Conservation (phyloP, 192 early-diverging fungal species). For the Backusella sp. region DNA sequence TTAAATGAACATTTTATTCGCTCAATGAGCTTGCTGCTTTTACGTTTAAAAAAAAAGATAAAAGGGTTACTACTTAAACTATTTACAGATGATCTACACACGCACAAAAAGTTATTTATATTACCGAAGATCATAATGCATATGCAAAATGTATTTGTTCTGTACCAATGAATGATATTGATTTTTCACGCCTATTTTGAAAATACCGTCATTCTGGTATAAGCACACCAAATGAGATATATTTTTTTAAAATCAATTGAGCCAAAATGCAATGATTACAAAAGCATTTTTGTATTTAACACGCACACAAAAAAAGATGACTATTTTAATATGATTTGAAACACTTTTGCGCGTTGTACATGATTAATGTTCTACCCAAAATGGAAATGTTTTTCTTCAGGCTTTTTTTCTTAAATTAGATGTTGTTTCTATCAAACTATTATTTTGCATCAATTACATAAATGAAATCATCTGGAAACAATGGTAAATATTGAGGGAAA, state of each 20-base stretch:
- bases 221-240: too few relatives aligned
- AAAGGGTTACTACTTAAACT: background rate
- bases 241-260: too few relatives aligned
- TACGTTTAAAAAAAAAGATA: background rate
- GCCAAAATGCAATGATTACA: too few relatives aligned
- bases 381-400: background rate
- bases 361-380: background rate
- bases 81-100: background rate
- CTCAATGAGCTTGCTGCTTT: background rate
- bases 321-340: background rate
- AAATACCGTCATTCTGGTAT: too few relatives aligned
- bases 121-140: background rate
- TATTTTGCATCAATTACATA: background rate
- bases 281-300: too few relatives aligned
- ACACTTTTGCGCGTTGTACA: background rate
- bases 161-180: background rate
- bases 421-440: background rate
- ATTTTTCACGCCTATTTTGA: background rate
- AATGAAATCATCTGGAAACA: background rate
- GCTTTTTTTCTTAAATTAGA: background rate
- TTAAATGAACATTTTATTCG: too few relatives aligned
- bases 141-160: too few relatives aligned
- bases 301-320: too few relatives aligned
- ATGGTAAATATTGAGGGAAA: too few relatives aligned
- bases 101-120: background rate